Evolutionary conservation across 225 moss, liverwort and hornwort species (phyloP).

Genomic region (Anthoceros angustus): DNA sequence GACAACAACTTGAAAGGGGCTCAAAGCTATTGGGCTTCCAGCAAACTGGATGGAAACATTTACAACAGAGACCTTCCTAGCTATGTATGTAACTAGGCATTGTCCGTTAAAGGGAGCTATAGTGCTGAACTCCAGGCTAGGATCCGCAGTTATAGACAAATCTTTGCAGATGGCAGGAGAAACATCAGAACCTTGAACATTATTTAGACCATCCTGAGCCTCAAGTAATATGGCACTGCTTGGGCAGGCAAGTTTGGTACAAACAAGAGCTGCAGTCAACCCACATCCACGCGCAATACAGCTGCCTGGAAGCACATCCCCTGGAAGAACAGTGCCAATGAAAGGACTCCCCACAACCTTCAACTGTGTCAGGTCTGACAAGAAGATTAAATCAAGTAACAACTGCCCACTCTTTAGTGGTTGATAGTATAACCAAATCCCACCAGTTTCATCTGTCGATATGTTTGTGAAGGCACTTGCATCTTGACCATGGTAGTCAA

Average conservation of each 20-base stretch:
- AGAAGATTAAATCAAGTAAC: background rate
- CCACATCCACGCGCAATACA: background rate
- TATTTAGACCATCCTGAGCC: background rate
- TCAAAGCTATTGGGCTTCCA: constrained; percentile 7
- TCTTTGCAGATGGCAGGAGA: background rate
- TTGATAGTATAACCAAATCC: background rate
- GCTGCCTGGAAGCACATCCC: background rate
- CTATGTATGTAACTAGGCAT: background rate
- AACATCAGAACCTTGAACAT: background rate
- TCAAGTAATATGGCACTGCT: background rate
- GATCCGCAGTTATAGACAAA: background rate
- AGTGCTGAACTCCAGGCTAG: background rate
- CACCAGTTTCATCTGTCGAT: constrained; percentile 6
- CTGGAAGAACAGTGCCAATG: background rate
- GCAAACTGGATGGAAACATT: constrained; percentile 11
- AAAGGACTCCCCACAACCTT: background rate
- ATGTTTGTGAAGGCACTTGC: constrained; percentile 10
- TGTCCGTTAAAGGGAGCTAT: background rate
- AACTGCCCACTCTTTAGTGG: background rate
- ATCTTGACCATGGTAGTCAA: constrained; percentile 14
- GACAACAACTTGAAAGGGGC: constrained; percentile 21
- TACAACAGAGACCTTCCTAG: constrained; percentile 8
- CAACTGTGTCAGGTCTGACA: background rate
- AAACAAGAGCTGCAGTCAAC: background rate
- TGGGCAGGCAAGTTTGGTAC: background rate